phyloP scores from a whole-genome alignment of 164 flowering plant species.

The Vitis rupestris region DNA sequence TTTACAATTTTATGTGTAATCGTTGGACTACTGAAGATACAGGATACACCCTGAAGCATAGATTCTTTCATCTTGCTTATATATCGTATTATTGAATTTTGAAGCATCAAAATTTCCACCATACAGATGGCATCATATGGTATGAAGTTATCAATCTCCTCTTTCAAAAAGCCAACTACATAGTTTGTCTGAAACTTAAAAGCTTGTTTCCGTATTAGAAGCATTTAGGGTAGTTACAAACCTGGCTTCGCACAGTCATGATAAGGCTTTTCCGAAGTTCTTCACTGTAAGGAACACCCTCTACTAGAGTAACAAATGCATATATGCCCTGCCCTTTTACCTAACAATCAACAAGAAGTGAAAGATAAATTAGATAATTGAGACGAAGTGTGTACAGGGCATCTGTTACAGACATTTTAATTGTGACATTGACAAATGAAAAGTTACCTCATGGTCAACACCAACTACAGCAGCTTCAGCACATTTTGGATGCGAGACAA shows the following conservation, averaged over 20 bases:
- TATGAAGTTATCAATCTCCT: too few relatives aligned
- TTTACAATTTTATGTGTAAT: too few relatives aligned
- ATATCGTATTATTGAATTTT: too few relatives aligned
- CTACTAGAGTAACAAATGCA: constrained; percentile 91
- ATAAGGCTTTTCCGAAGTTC: constrained; percentile 83
- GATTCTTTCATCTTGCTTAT: too few relatives aligned
- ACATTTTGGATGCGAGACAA: constrained; percentile 96
- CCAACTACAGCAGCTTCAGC: constrained; percentile 99
- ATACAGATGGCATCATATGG: too few relatives aligned
- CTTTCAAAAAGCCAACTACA: too few relatives aligned
- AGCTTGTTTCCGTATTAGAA: too few relatives aligned
- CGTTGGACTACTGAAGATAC: too few relatives aligned
- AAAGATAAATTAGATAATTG: not conserved
- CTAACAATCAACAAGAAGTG: constrained; percentile 34
- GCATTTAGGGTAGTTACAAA: constrained; percentile 13
- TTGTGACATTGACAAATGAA: not conserved
- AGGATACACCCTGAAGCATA: too few relatives aligned
- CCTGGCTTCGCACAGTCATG: constrained; percentile 81
- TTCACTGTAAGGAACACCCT: constrained; percentile 91
- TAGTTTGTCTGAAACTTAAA: too few relatives aligned
- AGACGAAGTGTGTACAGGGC: not conserved
- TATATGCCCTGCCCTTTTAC: constrained; percentile 98
- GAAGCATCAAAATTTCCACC: too few relatives aligned
- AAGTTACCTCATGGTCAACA: constrained; percentile 90
- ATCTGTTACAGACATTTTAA: not conserved